phyloP scores from a whole-genome alignment of 352 stramenopile species.

The Globisporangium spiculum region DNA sequence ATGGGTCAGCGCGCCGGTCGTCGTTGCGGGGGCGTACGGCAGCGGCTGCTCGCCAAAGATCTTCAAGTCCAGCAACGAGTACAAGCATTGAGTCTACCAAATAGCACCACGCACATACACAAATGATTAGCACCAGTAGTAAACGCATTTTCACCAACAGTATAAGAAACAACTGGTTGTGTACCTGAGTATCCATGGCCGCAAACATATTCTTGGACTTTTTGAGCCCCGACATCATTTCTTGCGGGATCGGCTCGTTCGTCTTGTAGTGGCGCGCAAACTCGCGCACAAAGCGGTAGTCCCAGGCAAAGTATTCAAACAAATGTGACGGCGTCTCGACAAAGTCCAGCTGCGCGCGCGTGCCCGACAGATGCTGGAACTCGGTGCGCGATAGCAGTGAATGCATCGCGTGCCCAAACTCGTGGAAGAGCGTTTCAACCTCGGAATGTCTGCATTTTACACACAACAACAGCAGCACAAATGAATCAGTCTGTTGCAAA shows the following conservation, averaged over 20 bases:
- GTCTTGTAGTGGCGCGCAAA: slow-evolving; percentile 87
- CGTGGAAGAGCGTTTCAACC: slow-evolving; percentile 97
- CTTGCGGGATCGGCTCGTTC: slow-evolving; percentile 64
- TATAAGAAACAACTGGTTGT: background rate
- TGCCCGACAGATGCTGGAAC: slow-evolving; percentile 97
- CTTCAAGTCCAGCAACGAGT: slow-evolving; percentile 75
- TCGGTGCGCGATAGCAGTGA: slow-evolving; percentile 94
- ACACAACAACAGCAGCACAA: background rate
- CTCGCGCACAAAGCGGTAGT: slow-evolving; percentile 80
- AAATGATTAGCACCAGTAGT: background rate
- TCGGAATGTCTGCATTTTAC: slow-evolving; percentile 77
- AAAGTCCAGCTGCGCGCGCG: slow-evolving; percentile 92
- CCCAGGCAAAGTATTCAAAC: slow-evolving; percentile 97
- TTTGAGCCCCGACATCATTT: slow-evolving; percentile 75
- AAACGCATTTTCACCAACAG: too few species aligned
- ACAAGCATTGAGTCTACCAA: slow-evolving; percentile 73
- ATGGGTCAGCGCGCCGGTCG: slow-evolving; percentile 49
- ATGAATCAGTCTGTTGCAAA: too few species aligned
- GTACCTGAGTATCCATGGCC: slow-evolving; percentile 73
- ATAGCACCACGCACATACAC: background rate
- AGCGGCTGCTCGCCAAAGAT: slow-evolving; percentile 66
- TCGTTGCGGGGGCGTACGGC: slow-evolving; percentile 36
- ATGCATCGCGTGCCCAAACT: slow-evolving; percentile 98
- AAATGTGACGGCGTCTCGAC: slow-evolving; percentile 95
- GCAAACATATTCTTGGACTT: slow-evolving; percentile 87